phyloP scores from a whole-genome alignment of 345 rosid genomes.

The Citrus mangshanensis region DNA sequence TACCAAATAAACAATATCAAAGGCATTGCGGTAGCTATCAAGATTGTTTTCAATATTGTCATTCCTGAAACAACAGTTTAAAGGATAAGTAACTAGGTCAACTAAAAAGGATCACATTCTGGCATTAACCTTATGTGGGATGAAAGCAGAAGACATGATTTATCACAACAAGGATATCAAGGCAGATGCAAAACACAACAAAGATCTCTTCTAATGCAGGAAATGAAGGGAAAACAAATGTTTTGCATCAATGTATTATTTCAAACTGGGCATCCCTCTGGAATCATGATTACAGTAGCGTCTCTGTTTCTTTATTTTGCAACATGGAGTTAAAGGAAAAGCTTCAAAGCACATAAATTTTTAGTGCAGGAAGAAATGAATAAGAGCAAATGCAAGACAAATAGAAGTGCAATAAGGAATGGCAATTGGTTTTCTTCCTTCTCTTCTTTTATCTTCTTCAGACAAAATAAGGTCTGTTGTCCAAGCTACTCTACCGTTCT shows the following conservation, averaged over 20 bases:
- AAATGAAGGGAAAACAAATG: neutral
- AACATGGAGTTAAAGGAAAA: neutral
- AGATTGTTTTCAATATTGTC: slow-evolving; percentile 61
- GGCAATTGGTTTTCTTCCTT: neutral
- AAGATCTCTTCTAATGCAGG: neutral
- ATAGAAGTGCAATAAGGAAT: neutral
- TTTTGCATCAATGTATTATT: neutral
- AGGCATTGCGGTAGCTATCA: slow-evolving; percentile 57
- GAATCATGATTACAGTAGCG: neutral
- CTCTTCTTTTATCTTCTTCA: neutral
- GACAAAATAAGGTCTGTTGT: too few species aligned
- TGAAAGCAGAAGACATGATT: neutral
- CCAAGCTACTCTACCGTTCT: too few species aligned
- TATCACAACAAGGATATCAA: neutral
- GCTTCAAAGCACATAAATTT: neutral
- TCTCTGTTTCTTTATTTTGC: neutral
- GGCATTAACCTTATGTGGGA: neutral
- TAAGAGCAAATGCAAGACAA: neutral
- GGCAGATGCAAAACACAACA: neutral
- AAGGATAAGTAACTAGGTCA: slow-evolving; percentile 10
- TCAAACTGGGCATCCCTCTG: neutral
- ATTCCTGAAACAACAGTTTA: slow-evolving; percentile 47
- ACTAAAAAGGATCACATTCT: neutral
- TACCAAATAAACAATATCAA: slow-evolving; percentile 74
- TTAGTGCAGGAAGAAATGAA: neutral